These are phyloP conservation scores for Candida nonsorbophila DNA, from an alignment of 805 yeast genomes.

Conservation along the genomic window DNA sequence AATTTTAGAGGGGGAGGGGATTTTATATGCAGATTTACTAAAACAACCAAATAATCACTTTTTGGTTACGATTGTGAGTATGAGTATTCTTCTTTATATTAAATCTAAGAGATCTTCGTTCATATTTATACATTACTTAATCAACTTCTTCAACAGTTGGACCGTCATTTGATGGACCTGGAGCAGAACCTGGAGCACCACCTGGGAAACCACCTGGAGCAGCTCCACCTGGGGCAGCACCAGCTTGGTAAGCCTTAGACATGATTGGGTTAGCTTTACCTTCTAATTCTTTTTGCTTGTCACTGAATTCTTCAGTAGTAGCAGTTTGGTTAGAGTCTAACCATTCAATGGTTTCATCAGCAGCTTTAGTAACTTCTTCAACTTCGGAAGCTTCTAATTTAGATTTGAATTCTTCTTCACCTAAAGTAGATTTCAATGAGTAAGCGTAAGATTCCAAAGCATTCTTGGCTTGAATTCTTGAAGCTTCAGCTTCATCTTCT, in stretches of 20 bases:
- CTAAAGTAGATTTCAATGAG: slow-evolving; percentile 79
- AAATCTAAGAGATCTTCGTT: no score
- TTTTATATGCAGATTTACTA: no score
- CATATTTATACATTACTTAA: no score
- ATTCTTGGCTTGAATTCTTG: slow-evolving; percentile 91
- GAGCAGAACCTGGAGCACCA: slow-evolving; percentile 58
- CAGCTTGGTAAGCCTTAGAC: slow-evolving; percentile 94
- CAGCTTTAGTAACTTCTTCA: slow-evolving; percentile 68
- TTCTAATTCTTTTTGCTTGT: slow-evolving; percentile 94
- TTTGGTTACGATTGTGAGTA: no score
- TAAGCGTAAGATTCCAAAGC: slow-evolving; percentile 93
- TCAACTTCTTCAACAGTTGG: slow-evolving; percentile 54
- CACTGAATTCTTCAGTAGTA: slow-evolving; percentile 84
- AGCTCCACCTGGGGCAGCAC: slow-evolving; percentile 72
- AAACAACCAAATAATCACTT: no score
- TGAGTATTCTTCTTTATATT: no score
- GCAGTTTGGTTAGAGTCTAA: slow-evolving; percentile 92
- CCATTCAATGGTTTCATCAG: slow-evolving; percentile 85
- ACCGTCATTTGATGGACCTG: slow-evolving; percentile 37
- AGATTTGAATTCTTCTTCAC: slow-evolving; percentile 37
- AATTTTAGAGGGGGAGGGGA: no score
- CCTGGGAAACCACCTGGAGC: slow-evolving; percentile 63
- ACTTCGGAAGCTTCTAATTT: slow-evolving; percentile 56
- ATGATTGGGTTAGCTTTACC: slow-evolving; percentile 93
- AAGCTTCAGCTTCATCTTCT: slow-evolving; percentile 92